Percentiles rank a stretch among this genome's conserved stretches.
Conservation (phyloP, 805 yeast genomes). For the Cyberlindnera bimundalis region DNA sequence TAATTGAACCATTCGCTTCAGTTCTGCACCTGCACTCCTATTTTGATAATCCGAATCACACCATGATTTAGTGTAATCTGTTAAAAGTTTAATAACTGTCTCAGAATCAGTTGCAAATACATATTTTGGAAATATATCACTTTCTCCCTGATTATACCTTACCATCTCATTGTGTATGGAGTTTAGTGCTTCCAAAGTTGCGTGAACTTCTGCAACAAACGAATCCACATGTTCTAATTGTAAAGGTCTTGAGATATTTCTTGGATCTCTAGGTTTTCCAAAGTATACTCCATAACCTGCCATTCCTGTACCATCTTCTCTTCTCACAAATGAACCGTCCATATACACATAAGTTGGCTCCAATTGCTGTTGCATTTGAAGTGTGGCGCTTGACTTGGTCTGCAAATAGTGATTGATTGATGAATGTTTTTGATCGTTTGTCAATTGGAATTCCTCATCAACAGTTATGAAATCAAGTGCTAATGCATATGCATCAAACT, state of each 20-base stretch:
- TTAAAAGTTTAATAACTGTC: conserved; percentile 55
- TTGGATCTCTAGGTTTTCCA: conserved; percentile 44
- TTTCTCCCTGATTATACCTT: conserved; percentile 15
- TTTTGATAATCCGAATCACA: conserved; percentile 48
- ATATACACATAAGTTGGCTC: conserved; percentile 44
- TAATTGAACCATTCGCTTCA: conserved; percentile 37
- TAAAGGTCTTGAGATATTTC: conserved; percentile 56
- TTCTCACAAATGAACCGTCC: conserved; percentile 66
- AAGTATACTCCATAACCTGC: conserved; percentile 75
- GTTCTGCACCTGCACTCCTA: conserved; percentile 25
- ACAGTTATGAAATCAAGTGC: conserved; percentile 15
- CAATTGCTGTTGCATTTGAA: conserved; percentile 11
- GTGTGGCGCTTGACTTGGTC: conserved; percentile 3
- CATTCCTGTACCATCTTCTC: conserved; percentile 40
- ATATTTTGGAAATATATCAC: conserved; percentile 28
- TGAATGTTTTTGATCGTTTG: not conserved
- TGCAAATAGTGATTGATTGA: conserved; percentile 4
- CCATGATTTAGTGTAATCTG: conserved; percentile 59
- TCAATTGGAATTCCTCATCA: not conserved
- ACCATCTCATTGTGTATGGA: conserved; percentile 35
- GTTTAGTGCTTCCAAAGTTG: conserved; percentile 54
- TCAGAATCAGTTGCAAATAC: conserved; percentile 66
- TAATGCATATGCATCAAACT: conserved; percentile 30
- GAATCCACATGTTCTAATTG: conserved; percentile 55
- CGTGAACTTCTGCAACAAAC: conserved; percentile 76